Evolutionary conservation across 2,329 filamentous ascomycete species (phyloP).

Genomic region (Lachnellula occidentalis): DNA sequence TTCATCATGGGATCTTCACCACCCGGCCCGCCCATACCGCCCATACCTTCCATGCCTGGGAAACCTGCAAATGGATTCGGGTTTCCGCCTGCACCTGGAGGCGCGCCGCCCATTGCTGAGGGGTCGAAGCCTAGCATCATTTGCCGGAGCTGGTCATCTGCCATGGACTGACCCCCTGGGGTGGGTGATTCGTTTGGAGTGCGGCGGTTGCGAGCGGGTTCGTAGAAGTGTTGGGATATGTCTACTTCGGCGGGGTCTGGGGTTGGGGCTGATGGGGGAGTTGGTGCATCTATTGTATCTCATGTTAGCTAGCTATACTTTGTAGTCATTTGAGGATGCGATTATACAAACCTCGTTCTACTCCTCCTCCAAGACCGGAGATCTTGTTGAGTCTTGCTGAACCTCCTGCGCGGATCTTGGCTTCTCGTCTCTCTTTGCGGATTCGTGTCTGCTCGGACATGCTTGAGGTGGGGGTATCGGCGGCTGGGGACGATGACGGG

Average conservation of each 20-base stretch:
- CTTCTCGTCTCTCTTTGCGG: constrained; percentile 73
- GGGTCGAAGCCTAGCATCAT: constrained; percentile 56
- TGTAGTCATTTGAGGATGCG: background rate
- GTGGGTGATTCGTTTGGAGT: constrained; percentile 21
- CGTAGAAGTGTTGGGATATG: constrained; percentile 67
- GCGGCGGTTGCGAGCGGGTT: constrained; percentile 43
- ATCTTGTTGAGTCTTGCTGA: constrained; percentile 68
- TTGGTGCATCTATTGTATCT: constrained; percentile 31
- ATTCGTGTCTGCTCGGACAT: constrained; percentile 64
- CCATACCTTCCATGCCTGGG: constrained; percentile 27
- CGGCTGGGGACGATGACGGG: constrained; percentile 13
- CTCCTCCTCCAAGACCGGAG: constrained; percentile 59
- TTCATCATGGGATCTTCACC: constrained; percentile 64
- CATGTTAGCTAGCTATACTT: background rate
- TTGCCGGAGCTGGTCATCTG: constrained; percentile 58
- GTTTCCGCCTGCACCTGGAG: constrained; percentile 25
- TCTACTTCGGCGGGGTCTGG: constrained; percentile 71
- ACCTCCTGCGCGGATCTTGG: constrained; percentile 70
- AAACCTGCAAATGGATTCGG: constrained; percentile 32
- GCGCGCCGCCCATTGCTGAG: constrained; percentile 16
- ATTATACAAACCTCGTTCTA: constrained; percentile 38
- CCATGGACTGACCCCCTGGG: constrained; percentile 31
- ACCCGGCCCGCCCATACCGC: constrained; percentile 25
- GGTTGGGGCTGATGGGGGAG: constrained; percentile 30
- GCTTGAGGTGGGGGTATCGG: constrained; percentile 30